Evolutionary conservation across 192 early-diverging fungal genomes (phyloP).

Genomic region (Linnemannia exigua): DNA sequence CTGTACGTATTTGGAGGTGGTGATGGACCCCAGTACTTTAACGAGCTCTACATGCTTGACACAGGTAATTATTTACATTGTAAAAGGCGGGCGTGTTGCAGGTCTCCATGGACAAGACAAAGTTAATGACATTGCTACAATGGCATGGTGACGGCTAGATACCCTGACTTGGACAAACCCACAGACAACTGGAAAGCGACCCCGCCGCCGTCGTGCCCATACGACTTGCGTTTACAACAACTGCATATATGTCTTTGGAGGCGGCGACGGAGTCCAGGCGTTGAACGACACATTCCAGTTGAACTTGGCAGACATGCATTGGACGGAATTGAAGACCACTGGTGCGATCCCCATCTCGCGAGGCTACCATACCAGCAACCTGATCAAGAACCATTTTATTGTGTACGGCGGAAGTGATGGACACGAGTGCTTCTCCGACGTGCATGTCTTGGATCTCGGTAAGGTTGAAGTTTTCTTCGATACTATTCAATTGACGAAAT

Average conservation of each 20-base stretch:
- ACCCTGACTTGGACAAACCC: conserved; percentile 82
- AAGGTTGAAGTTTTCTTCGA: conserved; percentile 10
- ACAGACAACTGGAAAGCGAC: conserved; percentile 62
- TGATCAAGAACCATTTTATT: conserved; percentile 82
- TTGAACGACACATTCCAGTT: conserved; percentile 83
- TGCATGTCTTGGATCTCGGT: conserved; percentile 73
- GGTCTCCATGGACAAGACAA: neutral
- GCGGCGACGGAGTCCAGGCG: conserved; percentile 87
- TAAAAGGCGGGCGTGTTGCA: neutral
- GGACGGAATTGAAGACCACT: conserved; percentile 74
- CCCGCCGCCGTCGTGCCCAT: conserved; percentile 84
- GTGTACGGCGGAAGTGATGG: conserved; percentile 94
- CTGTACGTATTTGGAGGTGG: conserved; percentile 91
- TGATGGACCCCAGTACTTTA: conserved; percentile 88
- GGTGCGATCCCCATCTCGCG: conserved; percentile 78
- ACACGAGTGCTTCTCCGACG: conserved; percentile 81
- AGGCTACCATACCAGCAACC: conserved; percentile 90
- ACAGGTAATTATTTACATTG: conserved; percentile 60
- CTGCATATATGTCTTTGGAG: conserved; percentile 86
- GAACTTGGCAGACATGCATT: conserved; percentile 55
- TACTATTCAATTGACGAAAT: neutral
- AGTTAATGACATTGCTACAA: neutral
- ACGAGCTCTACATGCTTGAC: conserved; percentile 84
- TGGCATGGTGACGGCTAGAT: conserved; percentile 36
- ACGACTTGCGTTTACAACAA: conserved; percentile 84